Evolutionary conservation across 2,329 filamentous ascomycete genomes (phyloP), one percentile per base, ranked within the genome.

Genomic region (Xylariales sp.): DNA sequence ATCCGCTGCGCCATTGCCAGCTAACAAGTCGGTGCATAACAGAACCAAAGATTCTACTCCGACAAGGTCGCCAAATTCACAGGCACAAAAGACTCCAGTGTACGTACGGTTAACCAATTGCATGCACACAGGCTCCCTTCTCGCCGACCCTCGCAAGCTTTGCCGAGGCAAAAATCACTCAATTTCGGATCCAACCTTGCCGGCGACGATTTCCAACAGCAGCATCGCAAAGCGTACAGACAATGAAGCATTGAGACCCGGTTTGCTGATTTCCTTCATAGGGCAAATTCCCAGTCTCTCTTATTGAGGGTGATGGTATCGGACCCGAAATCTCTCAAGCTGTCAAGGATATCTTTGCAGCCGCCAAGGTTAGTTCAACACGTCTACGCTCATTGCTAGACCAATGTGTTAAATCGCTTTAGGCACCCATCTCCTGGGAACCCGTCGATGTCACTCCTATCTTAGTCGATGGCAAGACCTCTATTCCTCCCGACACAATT

Each of bases 251-350:
- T 36, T 21, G 49, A 27, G 45, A 52, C 55, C 41, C 18, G 15
- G 22, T 5, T 32, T 10, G 15, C 56, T 47, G 43, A 44, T 39
- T 40, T 46, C 31, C 27, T 42, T 34, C 20, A 45, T 45, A 95
- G 88, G 93, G 93, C 62, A 93, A 93, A 70, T 98, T 85, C 79
- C 86, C 87, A 44, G 93, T 98, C 61, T 91, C 88, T 58, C 76
- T 98, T 70, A 98, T 98, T 54, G 94, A 98, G 78, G 93, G 94
- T 71, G 94, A 98, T 63, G 93, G 93, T 65, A 98, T 98, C 65
- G 93, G 93, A 48, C 93, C 93, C 51, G 91, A 98, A 74, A 98
- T 98, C 64, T 83, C 93, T 52, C 84, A 95, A 70, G 94, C 93
- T 38, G 90, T 98, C 62, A 98, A 97, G 82, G 88, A 96, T 68